Evolutionary conservation across 2,329 filamentous ascomycete genomes (phyloP), one percentile per base, ranked within the genome.

Genomic region (Diplodia intermedia): DNA sequence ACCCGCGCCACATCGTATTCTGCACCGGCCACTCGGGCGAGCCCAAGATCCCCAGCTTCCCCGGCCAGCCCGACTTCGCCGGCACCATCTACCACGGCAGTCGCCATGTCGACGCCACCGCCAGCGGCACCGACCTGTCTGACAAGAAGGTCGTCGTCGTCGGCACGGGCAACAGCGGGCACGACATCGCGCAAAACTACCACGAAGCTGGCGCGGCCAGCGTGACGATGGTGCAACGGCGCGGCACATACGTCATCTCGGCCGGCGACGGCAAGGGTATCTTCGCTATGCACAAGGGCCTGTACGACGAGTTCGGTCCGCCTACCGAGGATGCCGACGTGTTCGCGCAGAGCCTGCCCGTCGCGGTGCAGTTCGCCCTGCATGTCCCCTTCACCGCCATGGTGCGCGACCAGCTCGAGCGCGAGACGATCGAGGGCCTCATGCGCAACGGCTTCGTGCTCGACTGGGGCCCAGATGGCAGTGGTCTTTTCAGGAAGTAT

Each of bases 191-290:
- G 0, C 89, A 91, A 68, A 88, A 91, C 70, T 91, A 85, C 72
- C 83, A 86, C 43, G 88, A 91, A 71, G 86, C 88, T 61, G 90
- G 90, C 0, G 89, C 88, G 70, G 81, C 86, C 2, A 79, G 86
- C 3, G 86, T 91, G 1, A 92, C 90, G 0, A 89, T 92, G 76
- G 83, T 92, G 0, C 90, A 92, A 77, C 85, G 90, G 3, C 88
- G 86, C 0, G 86, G 84, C 8, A 91, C 90, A 0, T 86, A 85
- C 66, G 88, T 92, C 3, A 81, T 91, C 0, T 86, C 87, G 0
- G 87, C 86, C 8, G 77, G 83, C 14, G 79, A 82, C 1, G 81
- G 87, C 0, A 79, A 82, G 1, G 81, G 87, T 0, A 83, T 89
- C 26, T 78, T 81, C 1, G 77, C 91, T 6, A 70, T 77, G 11